Conservation (phyloP, 1,139 yeast genomes). For the Hyphopichia burtonii region DNA sequence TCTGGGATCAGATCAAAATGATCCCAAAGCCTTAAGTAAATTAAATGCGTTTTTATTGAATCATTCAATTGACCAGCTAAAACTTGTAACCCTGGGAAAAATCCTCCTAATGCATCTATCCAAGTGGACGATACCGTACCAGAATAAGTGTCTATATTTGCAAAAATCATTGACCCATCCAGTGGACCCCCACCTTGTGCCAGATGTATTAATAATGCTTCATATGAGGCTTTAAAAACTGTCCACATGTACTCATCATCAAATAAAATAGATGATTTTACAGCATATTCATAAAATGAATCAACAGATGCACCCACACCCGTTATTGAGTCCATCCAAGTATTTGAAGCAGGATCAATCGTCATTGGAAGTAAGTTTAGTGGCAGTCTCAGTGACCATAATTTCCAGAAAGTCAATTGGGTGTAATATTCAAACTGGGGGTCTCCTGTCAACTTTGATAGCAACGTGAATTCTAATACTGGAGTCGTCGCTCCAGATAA, state of each 20-base stretch:
- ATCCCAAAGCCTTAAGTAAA: conserved; percentile 80
- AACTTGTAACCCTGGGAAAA: conserved; percentile 84
- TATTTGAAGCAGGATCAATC: conserved; percentile 56
- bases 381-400: conserved; percentile 67
- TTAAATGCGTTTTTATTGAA: conserved; percentile 61
- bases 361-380: conserved; percentile 78
- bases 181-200: conserved; percentile 34
- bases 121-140: conserved; percentile 59
- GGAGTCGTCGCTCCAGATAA: conserved; percentile 87
- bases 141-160: conserved; percentile 53
- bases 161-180: conserved; percentile 56
- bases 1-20: conserved; percentile 82
- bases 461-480: conserved; percentile 70
- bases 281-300: conserved; percentile 86
- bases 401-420: conserved; percentile 59
- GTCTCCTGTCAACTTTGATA: conserved; percentile 74
- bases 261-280: conserved; percentile 73
- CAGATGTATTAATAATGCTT: conserved; percentile 53
- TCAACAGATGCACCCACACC: conserved; percentile 95
- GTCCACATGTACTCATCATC: conserved; percentile 59
- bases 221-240: conserved; percentile 61
- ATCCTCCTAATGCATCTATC: conserved; percentile 87
- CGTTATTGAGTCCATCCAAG: conserved; percentile 60
- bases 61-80: conserved; percentile 71
- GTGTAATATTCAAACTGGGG: conserved; percentile 65